Evolutionary conservation across 1,139 yeast genomes (phyloP), one percentile per base, ranked within the genome.

Genomic region (Pichia sp.): DNA sequence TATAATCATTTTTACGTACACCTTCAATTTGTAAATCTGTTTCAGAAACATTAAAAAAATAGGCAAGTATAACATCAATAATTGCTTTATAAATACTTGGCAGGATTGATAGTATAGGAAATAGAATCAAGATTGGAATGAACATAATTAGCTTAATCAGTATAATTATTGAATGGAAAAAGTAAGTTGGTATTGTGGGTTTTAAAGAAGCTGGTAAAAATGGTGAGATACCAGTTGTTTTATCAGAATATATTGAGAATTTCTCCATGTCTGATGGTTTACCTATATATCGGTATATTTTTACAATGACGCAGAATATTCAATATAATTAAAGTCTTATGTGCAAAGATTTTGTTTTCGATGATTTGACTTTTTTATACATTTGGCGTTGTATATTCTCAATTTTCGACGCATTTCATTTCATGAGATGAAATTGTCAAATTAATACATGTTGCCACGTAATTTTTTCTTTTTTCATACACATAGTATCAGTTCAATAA

Each of bases 141-240:
- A 52, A 23, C 5, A 43, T 30, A 2, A 46, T 9, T 11, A 46
- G 6, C 35, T 51, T 52, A 8, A 52, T 23, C 7, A 47, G 45
- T 4, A 43, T 37, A 11, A 50, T 24, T 5, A 48, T 13, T 2
- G 37, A 18, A 24, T 44, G 50, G n/a, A 47, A 44, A 3, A 51
- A 15, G 18, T 46, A 45, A 1, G 49, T 46, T 2, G 40, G 26
- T 1, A 49, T 20, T 1, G 53, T 49, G n/a, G 51, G 53, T 7
- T 25, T 24, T n/a, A 44, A 15, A 3, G 57, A 65, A 6, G 57
- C 62, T 0, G 89, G 88, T 68, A 81, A 70, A 54, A 84, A 85
- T 3, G 94, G 94, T 1, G 88, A 78, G 18, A 84, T 82, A n/a
- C 94, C 94, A 3, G 92, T 84, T 3, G 87, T 87, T 56, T 79